phyloP scores from a whole-genome alignment of 768 basidiomycete genomes.

The Kwoniella pini region DNA sequence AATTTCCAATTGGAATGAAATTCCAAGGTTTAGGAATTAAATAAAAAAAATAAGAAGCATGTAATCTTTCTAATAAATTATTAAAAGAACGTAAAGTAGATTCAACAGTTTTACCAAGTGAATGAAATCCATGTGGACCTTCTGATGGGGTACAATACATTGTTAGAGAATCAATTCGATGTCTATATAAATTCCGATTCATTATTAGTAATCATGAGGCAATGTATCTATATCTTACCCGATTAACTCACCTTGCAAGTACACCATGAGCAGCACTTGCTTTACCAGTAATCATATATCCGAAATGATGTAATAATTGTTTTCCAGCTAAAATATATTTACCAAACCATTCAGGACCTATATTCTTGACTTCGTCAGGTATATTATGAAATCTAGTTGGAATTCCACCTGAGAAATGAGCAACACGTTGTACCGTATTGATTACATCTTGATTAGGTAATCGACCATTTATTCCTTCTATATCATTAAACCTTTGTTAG shows the following conservation, averaged over 20 bases:
- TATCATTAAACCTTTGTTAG: background rate
- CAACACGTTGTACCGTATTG: conserved; percentile 74
- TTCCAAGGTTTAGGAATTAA: conserved; percentile 66
- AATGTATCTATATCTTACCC: no score
- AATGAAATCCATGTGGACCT: conserved; percentile 94
- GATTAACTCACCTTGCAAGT: conserved; percentile 70
- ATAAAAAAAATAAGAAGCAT: conserved; percentile 98
- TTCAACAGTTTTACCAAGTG: conserved; percentile 85
- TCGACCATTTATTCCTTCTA: conserved; percentile 93
- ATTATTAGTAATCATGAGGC: no score
- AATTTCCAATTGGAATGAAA: conserved; percentile 87
- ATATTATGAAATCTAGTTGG: conserved; percentile 79
- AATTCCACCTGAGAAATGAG: conserved; percentile 69
- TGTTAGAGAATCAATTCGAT: conserved; percentile 91
- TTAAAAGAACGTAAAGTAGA: conserved; percentile 85
- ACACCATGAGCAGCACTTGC: conserved; percentile 88
- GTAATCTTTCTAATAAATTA: conserved; percentile 91
- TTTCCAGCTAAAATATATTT: conserved; percentile 58
- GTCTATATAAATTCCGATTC: no score
- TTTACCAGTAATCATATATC: conserved; percentile 73
- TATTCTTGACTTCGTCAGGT: conserved; percentile 52
- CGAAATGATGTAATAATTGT: conserved; percentile 70
- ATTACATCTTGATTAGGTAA: conserved; percentile 94
- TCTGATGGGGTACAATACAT: conserved; percentile 80
- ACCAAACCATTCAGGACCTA: conserved; percentile 4